Conservation (phyloP, 257 asterid genomes). For the Solanum chaucha region DNA sequence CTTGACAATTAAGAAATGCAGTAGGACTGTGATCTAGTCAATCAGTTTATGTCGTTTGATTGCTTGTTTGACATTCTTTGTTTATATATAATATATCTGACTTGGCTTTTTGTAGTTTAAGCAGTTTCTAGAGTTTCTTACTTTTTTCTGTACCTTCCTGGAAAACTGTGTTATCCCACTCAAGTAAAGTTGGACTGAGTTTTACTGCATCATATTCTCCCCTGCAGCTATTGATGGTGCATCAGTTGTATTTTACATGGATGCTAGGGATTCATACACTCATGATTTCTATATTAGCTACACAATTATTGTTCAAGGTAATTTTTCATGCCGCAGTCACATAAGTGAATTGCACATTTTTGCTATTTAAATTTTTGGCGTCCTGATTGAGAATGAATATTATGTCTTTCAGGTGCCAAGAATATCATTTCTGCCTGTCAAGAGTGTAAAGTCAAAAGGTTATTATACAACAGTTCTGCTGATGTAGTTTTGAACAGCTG, state of each 20-base stretch:
- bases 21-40: not conserved
- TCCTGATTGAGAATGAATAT: not conserved
- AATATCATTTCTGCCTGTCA: slow-evolving; percentile 68
- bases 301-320: slow-evolving; percentile 64
- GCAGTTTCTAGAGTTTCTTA: not conserved
- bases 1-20: not conserved
- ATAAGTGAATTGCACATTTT: not conserved
- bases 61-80: not conserved
- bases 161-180: not conserved
- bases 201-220: not conserved
- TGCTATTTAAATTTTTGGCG: not conserved
- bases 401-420: slow-evolving; percentile 50
- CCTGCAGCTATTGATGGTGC: slow-evolving; percentile 69
- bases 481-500: slow-evolving; percentile 56
- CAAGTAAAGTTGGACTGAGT: not conserved
- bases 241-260: slow-evolving; percentile 63
- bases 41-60: not conserved
- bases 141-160: not conserved
- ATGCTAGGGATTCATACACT: slow-evolving; percentile 27
- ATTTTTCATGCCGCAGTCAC: not conserved
- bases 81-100: not conserved
- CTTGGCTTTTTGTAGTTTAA: not conserved
- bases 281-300: slow-evolving; percentile 49
- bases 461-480: slow-evolving; percentile 75
- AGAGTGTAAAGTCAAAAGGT: slow-evolving; percentile 59